Percentiles rank a stretch among this genome's conserved stretches.
Evolutionary conservation across 129 eudicot species (phyloP).

Genomic region (Lactuca saligna): DNA sequence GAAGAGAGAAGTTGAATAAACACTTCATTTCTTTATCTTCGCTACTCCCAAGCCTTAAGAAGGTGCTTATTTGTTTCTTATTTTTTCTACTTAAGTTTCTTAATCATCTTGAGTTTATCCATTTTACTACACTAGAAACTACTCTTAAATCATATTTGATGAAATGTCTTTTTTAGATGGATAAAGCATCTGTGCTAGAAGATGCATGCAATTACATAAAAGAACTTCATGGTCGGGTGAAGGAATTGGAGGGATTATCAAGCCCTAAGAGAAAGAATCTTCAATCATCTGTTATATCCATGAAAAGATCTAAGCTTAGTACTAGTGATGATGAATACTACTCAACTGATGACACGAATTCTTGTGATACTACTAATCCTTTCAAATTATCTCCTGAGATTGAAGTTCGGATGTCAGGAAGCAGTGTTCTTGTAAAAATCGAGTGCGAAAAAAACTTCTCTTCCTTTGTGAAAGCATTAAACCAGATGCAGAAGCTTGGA

Average conservation of each 20-base stretch:
- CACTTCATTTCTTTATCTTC: slow-evolving; percentile 36
- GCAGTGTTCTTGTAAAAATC: slow-evolving; percentile 30
- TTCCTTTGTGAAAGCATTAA: slow-evolving; percentile 9
- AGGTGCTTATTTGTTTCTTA: slow-evolving; percentile 13
- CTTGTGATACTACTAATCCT: background rate
- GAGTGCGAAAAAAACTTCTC: slow-evolving; percentile 21
- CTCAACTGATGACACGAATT: slow-evolving; percentile 10
- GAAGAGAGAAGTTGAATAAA: slow-evolving; percentile 47
- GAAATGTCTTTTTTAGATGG: slow-evolving; percentile 22
- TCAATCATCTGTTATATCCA: background rate
- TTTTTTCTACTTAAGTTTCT: too few relatives aligned
- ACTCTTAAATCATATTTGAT: background rate
- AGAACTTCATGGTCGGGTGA: slow-evolving; percentile 28
- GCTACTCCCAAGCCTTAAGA: slow-evolving; percentile 47
- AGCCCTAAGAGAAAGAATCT: background rate
- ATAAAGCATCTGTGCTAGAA: slow-evolving; percentile 42
- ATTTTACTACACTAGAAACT: too few relatives aligned
- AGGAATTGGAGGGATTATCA: slow-evolving; percentile 26
- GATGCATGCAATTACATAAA: slow-evolving; percentile 33
- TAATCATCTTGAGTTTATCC: too few relatives aligned
- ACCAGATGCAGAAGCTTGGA: slow-evolving; percentile 36
- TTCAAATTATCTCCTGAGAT: slow-evolving; percentile 22
- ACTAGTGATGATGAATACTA: slow-evolving; percentile 9
- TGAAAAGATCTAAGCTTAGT: slow-evolving; percentile 3
- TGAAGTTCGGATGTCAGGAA: slow-evolving; percentile 27